phyloP scores from a whole-genome alignment of 2,329 filamentous ascomycete genomes.

The Fusarium azukiicola region DNA sequence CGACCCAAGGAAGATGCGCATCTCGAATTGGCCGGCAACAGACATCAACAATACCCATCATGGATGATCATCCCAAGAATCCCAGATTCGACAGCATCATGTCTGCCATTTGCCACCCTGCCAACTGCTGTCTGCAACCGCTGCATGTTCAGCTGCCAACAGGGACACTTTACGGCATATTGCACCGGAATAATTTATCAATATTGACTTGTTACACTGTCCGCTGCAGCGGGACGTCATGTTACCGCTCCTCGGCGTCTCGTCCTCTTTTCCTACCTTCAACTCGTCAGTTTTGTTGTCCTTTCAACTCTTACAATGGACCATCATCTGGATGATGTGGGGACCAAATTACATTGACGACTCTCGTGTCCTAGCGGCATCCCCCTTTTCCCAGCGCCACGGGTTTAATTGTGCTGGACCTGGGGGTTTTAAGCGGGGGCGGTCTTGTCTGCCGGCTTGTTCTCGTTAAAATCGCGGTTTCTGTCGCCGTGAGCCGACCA shows the following conservation, averaged over 20 bases:
- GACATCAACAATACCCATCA: not conserved
- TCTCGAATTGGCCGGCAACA: slow-evolving; percentile 29
- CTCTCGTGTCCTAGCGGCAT: slow-evolving; percentile 42
- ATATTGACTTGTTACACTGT: slow-evolving; percentile 35
- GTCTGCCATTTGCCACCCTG: not conserved
- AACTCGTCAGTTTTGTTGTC: slow-evolving; percentile 27
- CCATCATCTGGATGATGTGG: slow-evolving; percentile 52
- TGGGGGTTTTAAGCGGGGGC: slow-evolving; percentile 44
- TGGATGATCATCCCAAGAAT: not conserved
- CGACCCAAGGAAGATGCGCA: slow-evolving; percentile 31
- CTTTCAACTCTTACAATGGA: slow-evolving; percentile 41
- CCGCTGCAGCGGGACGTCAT: slow-evolving; percentile 40
- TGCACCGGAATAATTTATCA: slow-evolving; percentile 34
- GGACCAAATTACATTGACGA: slow-evolving; percentile 51
- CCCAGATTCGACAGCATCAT: not conserved
- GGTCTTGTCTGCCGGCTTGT: slow-evolving; percentile 31
- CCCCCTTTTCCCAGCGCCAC: slow-evolving; percentile 51
- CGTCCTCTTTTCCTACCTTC: slow-evolving; percentile 23
- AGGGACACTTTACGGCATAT: slow-evolving; percentile 16
- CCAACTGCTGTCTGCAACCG: not conserved
- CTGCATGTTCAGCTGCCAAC: slow-evolving; percentile 3
- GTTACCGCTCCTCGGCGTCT: slow-evolving; percentile 37
- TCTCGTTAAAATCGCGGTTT: slow-evolving; percentile 21
- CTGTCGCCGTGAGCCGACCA: slow-evolving; percentile 14
- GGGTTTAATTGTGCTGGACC: slow-evolving; percentile 44